Base-by-base conservation (phyloP, 176 grass and related monocot species). In the Leersia perrieri region DNA sequence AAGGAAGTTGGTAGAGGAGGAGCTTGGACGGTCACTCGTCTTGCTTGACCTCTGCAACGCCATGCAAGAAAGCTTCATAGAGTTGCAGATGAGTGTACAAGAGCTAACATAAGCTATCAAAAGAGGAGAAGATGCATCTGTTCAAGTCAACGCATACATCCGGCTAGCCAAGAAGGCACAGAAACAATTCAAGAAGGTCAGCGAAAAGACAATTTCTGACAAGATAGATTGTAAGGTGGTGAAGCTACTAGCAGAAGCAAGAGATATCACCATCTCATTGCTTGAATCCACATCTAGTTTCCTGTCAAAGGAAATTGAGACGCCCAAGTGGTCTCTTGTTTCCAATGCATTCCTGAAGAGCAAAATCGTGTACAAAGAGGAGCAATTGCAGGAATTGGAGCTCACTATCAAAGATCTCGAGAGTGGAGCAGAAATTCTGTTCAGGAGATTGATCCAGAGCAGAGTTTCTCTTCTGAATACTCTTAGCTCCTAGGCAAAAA, bases 391-490 rank as follows among this genome's bases (percentile, higher is more conserved):
- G 72, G 65, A n/a, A 25, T 62, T 89, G 10, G 87, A 93, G 66
- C 31, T 55, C 72, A 74, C 65, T 61, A 83, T 92, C 65, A 33
- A 26, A 29, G 70, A 64, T 55, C 86, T 92, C 57, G 74, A 76
- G 86, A 80, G 53, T 23, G 34, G 32, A 77, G 66, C 13, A 0
- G 83, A 72, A 39, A 70, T 73, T 81, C 51, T 83, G 40, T 86
- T 89, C 63, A 70, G 69, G 68, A 72, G 57, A 70, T 53, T 92
- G 68, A 86, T 86, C 63, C 85, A 85, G 29, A 30, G 51, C 72
- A 92, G 86, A 82, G 86, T 92, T 77, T 88, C 73, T 41, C 78
- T 88, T 69, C 78, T 88, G 25, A 91, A 91, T 35, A 38, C 42
- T 68, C 80, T 86, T 68, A 85, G 85, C 62, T 77, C 28, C 51